Evolutionary conservation across 352 stramenopile species (phyloP).

Genomic region (Pythium phragmiticola): DNA sequence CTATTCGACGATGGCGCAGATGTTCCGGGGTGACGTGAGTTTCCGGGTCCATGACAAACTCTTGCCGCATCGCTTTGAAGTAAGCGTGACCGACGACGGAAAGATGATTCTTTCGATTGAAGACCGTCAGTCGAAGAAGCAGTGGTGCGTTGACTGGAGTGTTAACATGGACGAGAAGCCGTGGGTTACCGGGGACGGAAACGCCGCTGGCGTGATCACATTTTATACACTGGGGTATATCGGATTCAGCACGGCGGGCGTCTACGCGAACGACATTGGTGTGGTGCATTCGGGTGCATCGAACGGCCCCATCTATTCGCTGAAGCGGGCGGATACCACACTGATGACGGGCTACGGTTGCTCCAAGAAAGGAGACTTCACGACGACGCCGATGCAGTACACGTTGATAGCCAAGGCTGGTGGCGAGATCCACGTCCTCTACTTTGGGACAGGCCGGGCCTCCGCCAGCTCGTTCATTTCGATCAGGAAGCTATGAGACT

Average conservation of each 20-base stretch:
- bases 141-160: no score
- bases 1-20: background rate
- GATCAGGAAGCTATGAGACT: constrained; percentile 6
- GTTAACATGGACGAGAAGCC: no score
- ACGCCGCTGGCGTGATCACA: background rate
- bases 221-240: background rate
- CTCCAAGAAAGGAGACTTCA: background rate
- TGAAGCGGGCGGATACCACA: background rate
- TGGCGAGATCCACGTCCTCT: constrained; percentile 1
- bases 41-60: constrained; percentile 4
- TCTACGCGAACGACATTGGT: constrained; percentile 1
- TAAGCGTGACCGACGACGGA: constrained; percentile 9
- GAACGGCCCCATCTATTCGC: background rate
- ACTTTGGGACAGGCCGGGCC: background rate
- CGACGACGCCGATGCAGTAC: constrained; percentile 5
- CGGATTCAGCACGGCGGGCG: background rate
- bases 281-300: background rate
- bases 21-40: background rate
- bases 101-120: constrained; percentile 18
- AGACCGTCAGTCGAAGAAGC: constrained; percentile 11
- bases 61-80: constrained; percentile 12
- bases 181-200: background rate
- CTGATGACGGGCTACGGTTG: constrained; percentile 1
- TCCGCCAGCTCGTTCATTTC: constrained; percentile 11
- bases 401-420: background rate